Percentiles rank a stretch among this genome's conserved stretches.
Conservation (phyloP, 208 protist species). For the Leishmania aethiopica region DNA sequence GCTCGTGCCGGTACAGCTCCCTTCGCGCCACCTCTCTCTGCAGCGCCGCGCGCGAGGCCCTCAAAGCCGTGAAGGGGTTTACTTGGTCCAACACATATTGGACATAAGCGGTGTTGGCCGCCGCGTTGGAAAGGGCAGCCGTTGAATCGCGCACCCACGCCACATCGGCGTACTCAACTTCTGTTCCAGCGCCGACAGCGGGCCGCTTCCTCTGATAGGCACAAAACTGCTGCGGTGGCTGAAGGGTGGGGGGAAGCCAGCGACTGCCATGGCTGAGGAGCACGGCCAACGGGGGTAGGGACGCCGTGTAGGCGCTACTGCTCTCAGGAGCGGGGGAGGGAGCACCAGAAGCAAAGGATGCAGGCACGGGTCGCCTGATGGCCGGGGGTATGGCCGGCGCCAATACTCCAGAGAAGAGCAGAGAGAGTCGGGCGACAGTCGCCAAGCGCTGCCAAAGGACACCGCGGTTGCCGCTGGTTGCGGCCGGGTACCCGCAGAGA, state of each 20-base stretch:
- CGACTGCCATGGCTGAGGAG: constrained; percentile 34
- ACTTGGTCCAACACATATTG: constrained; percentile 25
- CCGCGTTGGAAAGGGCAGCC: neutral
- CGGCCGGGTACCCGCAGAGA: neutral
- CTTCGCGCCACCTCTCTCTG: constrained; percentile 37
- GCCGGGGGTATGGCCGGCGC: constrained; percentile 15
- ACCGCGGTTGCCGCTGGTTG: constrained; percentile 1
- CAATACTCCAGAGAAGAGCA: constrained; percentile 25
- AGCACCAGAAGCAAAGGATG: neutral
- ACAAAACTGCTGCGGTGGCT: constrained; percentile 71
- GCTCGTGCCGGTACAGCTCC: constrained; percentile 40
- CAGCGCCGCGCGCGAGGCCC: constrained; percentile 19
- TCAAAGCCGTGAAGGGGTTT: neutral
- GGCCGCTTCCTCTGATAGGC: constrained; percentile 10
- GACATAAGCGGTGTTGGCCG: constrained; percentile 15
- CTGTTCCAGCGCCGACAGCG: neutral
- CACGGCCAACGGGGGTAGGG: constrained; percentile 19
- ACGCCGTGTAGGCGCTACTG: constrained; percentile 3
- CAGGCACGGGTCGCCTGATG: neutral
- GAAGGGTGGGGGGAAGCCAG: constrained; percentile 67
- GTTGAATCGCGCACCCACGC: constrained; percentile 19
- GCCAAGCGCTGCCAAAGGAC: constrained; percentile 14
- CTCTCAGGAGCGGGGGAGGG: neutral
- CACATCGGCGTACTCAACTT: constrained; percentile 12
- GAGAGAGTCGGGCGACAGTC: constrained; percentile 8